These are phyloP conservation scores for Penicillium expansum DNA, from an alignment of 2,329 filamentous ascomycete species.

Conservation along the genomic window DNA sequence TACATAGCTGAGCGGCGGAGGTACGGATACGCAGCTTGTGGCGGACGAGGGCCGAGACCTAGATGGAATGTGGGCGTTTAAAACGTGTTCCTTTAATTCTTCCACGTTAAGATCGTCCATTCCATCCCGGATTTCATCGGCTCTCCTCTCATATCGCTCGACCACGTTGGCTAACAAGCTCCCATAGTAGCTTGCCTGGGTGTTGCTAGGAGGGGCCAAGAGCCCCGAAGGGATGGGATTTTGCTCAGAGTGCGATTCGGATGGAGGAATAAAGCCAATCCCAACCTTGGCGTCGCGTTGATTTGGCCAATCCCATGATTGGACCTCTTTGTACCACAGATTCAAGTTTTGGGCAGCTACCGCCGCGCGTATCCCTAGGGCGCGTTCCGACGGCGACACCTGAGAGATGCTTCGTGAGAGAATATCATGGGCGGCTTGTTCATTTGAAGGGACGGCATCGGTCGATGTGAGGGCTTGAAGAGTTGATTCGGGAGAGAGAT, in stretches of 20 bases:
- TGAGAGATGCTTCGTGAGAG: slow-evolving; percentile 52
- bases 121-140: slow-evolving; percentile 66
- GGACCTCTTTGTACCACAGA: slow-evolving; percentile 58
- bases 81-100: slow-evolving; percentile 82
- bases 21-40: slow-evolving; percentile 45
- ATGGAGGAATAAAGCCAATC: slow-evolving; percentile 43
- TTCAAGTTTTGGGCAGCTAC: slow-evolving; percentile 57
- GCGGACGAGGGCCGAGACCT: slow-evolving; percentile 54
- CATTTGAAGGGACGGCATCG: slow-evolving; percentile 41
- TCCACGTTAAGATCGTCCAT: slow-evolving; percentile 52
- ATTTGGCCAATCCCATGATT: slow-evolving; percentile 58
- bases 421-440: slow-evolving; percentile 39
- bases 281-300: slow-evolving; percentile 37
- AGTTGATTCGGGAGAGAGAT: slow-evolving; percentile 55
- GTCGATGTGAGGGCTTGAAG: slow-evolving; percentile 49
- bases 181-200: slow-evolving; percentile 59
- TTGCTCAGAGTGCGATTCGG: background rate
- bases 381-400: slow-evolving; percentile 56
- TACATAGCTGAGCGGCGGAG: slow-evolving; percentile 53
- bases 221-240: background rate
- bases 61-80: slow-evolving; percentile 73
- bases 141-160: slow-evolving; percentile 65
- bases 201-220: slow-evolving; percentile 3
- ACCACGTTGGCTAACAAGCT: slow-evolving; percentile 66
- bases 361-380: slow-evolving; percentile 58